Evolutionary conservation across 352 stramenopile species (phyloP), one percentile per base, ranked within the genome.

Genomic region (Pythium rhizo-oryzae): DNA sequence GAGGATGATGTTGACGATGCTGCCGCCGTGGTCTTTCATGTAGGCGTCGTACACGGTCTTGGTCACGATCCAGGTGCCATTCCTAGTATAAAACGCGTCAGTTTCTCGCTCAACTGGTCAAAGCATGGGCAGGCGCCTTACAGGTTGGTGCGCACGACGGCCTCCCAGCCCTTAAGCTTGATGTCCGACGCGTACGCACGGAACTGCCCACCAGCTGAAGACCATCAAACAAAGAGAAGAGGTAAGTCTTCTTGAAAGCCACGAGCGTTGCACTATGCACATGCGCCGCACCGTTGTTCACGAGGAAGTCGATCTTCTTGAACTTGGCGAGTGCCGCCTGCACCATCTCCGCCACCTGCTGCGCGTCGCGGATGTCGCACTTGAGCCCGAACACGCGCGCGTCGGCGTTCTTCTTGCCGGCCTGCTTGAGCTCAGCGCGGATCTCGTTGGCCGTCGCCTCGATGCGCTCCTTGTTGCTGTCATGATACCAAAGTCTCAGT

Each of bases 1-100:
- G 11, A 98, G 77, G 23, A 97, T 98, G 69, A 98, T 98, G 79
- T 98, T 98, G 28, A 98, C 94, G 65, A 99, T 98, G 49, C 84
- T 92, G 19, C 93, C 93, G 44, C 94, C 94, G 72, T 92, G 72
- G n/a, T 98, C 68, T 53, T 98, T 87, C 93, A 99, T 98, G 70
- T 91, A 98, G 57, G 94, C 79, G 43, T 97, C 86, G 72, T 94
- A 98, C 18, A 90, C 89, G 55, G 97, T 90, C 74, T 96, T 96
- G 52, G 90, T 98, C 41, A 98, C 86, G 46, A 94, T 78, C 77
- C 98, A 98, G 21, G 93, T 98, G 11, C 92, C 92, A 30, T 87
- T 96, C 51, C 85, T 93, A 47, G 30, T 6, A 49, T 24, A 11
- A 11, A 12, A 58, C 21, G 16, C 50, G 11, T 47, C 18, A 47